These are phyloP conservation scores for Fusarium brachygibbosum DNA, from an alignment of 2,329 filamentous ascomycete genomes.

Conservation along the genomic window DNA sequence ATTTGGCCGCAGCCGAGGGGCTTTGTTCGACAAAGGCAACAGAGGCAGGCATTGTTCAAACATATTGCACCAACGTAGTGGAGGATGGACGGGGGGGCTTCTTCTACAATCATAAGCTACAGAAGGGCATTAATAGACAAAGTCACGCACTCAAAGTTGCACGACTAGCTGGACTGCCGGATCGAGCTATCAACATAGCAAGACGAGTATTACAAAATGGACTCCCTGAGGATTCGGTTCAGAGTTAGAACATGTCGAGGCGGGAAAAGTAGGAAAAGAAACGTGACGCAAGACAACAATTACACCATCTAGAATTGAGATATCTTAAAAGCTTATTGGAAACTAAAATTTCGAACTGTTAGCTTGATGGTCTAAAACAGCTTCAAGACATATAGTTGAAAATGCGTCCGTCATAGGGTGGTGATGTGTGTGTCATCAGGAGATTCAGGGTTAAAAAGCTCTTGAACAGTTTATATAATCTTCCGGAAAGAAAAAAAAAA, in stretches of 20 bases:
- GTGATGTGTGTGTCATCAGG: slow-evolving; percentile 71
- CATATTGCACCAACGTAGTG: slow-evolving; percentile 90
- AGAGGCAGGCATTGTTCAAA: slow-evolving; percentile 66
- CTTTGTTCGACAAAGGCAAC: slow-evolving; percentile 56
- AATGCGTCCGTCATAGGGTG: slow-evolving; percentile 66
- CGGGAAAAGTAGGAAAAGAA: no score
- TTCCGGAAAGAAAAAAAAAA: slow-evolving; percentile 55
- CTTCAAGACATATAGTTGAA: slow-evolving; percentile 39
- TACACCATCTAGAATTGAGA: slow-evolving; percentile 32
- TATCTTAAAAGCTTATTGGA: slow-evolving; percentile 20
- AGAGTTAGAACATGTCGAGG: neutral
- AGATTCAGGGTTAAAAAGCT: slow-evolving; percentile 78
- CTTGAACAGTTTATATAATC: slow-evolving; percentile 69
- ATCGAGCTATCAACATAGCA: slow-evolving; percentile 77
- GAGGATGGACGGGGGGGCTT: slow-evolving; percentile 81
- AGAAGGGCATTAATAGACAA: slow-evolving; percentile 83
- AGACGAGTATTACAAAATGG: slow-evolving; percentile 63
- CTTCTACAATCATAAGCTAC: slow-evolving; percentile 86
- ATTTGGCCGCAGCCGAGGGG: slow-evolving; percentile 73
- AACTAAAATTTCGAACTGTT: slow-evolving; percentile 49
- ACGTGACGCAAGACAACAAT: slow-evolving; percentile 27
- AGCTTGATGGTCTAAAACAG: slow-evolving; percentile 56
- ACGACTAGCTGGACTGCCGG: slow-evolving; percentile 83
- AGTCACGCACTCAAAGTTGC: slow-evolving; percentile 98
- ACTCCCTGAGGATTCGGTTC: neutral